Evolutionary conservation across 345 rosid genomes (phyloP), one percentile per base, ranked within the genome.

Genomic region (Durio zibethinus): DNA sequence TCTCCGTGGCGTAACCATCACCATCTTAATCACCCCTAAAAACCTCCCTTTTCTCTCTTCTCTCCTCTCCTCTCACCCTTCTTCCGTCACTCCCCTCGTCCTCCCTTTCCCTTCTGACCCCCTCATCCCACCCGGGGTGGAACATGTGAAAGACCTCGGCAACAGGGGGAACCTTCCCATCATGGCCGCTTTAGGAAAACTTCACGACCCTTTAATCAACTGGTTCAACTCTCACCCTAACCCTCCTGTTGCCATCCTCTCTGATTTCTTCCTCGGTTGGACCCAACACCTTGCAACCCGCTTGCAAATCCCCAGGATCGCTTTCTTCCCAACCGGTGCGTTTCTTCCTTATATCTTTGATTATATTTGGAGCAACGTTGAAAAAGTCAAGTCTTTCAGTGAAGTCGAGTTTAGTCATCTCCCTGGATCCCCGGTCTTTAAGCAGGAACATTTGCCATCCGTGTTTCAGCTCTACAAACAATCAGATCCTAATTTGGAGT

Each of bases 231-330:
- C 91, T 78, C 94, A 90, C 35, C 25, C 66, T 16, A 66, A 40
- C 18, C 97, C 94, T 12, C 97, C 94, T 0, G 77, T 83, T 1
- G 93, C 92, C 15, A 80, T 93, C 68, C 66, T 93, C 64, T 93
- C 96, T 10, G 97, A 91, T 73, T 89, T 87, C 86, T 93, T 93
- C 79, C 85, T 89, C 7, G 96, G 94, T 15, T 93, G 94, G 94
- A 91, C 94, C 29, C 9, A 62, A 33, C 79, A 74, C 25, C 83
- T 93, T 0, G 86, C 92, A n/a, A 40, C 8, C 31, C 47, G 5
- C 1, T 45, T 47, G 57, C 11, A 68, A 79, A 68, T 93, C 15
- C 92, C 89, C 0, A 78, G 91, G 56, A 65, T 90, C 62, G 50
- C 85, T 0, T 91, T 93, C 78, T 87, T 76, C 83, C 76, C 84